Base-by-base conservation (phyloP, 768 basidiomycete genomes). In the Boletus rex-veris region DNA sequence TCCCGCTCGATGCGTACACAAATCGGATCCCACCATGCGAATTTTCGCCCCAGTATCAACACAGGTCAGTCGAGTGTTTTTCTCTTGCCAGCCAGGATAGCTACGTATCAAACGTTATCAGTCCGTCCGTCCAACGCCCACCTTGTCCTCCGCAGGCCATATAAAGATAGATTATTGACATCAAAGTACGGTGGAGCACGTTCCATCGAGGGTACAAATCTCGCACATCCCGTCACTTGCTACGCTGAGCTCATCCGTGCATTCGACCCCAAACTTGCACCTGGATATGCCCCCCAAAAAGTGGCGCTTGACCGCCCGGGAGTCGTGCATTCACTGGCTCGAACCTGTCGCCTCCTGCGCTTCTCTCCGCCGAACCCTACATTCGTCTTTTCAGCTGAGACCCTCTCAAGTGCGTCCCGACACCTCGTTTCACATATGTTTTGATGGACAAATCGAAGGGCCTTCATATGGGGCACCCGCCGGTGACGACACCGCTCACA, bases 31-130 rank as follows among this genome's bases (percentile, higher is more conserved):
- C 12, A 33, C 31, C 9, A 33, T 33, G 10, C 31, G 10, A 24
- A 12, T 31, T 12, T 31, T 31, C 76, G 78, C 76, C 77, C 71
- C 75, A 43, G 54, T 66, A 33, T 33, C 10, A 33, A 10, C 31
- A 12, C 31, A 24, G 31, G 31, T 33, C 31, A 12, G 31, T 12
- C 31, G 12, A 9, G 31, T 33, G 11, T 35, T 10, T 24, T 35
- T 35, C 14, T 47, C 42, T 16, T 26, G 54, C 26, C 49, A 50
- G 45, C 15, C 41, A 39, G 42, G 40, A 24, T 24, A 6, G 2
- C 5, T 54, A 38, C 41, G 52, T 41, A 47, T 45, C 43, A n/a
- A 35, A 42, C 24, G 7, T 41, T 15, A 19, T 40, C 39, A 9
- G n/a, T 24, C 52, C 31, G 3, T 21, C 57, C 58, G 51, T 60